Base-by-base conservation (phyloP, 192 early-diverging fungal species). In the Backusella morwellensis region DNA sequence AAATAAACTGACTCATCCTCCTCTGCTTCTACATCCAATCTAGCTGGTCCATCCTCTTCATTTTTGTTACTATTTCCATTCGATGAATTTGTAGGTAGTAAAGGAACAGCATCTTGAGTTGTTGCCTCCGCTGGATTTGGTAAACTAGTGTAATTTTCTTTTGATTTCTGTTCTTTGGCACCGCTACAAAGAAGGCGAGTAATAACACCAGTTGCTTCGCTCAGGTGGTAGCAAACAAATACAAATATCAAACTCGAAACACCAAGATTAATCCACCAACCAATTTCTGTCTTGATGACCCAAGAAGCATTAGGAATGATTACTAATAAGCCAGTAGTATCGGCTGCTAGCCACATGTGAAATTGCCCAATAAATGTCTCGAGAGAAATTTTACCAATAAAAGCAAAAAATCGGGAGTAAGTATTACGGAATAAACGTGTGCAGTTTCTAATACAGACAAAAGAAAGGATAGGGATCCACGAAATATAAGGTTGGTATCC, bases 301-400 rank as follows among this genome's bases (percentile, higher is more conserved):
- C 83, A 84, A 77, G 78, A 73, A 35, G 84, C 80, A 72, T 83
- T 76, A n/a, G 88, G 85, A 2, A 85, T 75, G 19, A 91, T 72
- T n/a, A 90, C 85, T 17, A 93, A 76, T 21, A 93, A 42, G 9
- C 86, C 93, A 68, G 91, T 91, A 34, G 92, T 95, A 68, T 95
- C 93, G 9, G 86, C 89, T 1, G 89, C 93, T 47, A 95, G 78
- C 87, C 91, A 95, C 72, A 93, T 81, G 74, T 95, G 93, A 76
- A 91, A 93, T 83, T 95, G 92, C 6, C 91, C 89, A 78, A 95
- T 90, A 67, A 95, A 95, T 36, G 90, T 91, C 76, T 95, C 93
- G 6, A 95, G 78, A 8, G 89, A 92, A 73, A 88, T 89, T 34
- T 83, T 83, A 6, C 92, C 93, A 35, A 91, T 82, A 41, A 86